Evolutionary conservation across 2,329 filamentous ascomycete genomes (phyloP).

Genomic region (Pyrenophora tritici-repentis): DNA sequence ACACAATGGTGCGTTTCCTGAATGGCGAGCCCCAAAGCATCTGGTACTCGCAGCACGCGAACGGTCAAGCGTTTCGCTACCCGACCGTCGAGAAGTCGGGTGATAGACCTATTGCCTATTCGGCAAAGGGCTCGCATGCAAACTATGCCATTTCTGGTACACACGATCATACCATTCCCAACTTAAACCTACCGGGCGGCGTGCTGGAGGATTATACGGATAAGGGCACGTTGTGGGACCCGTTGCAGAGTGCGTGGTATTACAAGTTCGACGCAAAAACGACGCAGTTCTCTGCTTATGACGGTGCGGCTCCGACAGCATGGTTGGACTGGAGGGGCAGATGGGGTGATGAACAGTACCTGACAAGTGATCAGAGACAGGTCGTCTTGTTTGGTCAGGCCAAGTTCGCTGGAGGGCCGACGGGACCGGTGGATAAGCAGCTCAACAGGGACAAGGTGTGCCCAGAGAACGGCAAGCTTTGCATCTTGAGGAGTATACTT

Average conservation of each 20-base stretch:
- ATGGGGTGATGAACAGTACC: slow-evolving; percentile 68
- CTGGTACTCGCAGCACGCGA: slow-evolving; percentile 67
- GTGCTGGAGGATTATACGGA: slow-evolving; percentile 60
- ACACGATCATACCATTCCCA: slow-evolving; percentile 68
- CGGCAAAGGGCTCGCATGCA: slow-evolving; percentile 66
- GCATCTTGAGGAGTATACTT: slow-evolving; percentile 51
- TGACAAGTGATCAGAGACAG: slow-evolving; percentile 57
- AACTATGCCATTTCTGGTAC: slow-evolving; percentile 64
- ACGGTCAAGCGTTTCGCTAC: slow-evolving; percentile 68
- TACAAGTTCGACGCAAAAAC: slow-evolving; percentile 57
- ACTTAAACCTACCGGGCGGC: slow-evolving; percentile 61
- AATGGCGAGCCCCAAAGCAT: slow-evolving; percentile 60
- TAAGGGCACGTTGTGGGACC: slow-evolving; percentile 64
- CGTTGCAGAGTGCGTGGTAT: slow-evolving; percentile 59
- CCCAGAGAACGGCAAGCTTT: slow-evolving; percentile 55
- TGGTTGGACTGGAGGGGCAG: slow-evolving; percentile 63
- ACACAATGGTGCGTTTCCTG: slow-evolving; percentile 69
- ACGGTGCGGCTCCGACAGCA: slow-evolving; percentile 54
- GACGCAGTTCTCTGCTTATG: slow-evolving; percentile 55
- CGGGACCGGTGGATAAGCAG: slow-evolving; percentile 65
- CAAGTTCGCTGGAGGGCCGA: slow-evolving; percentile 63
- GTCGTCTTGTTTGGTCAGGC: slow-evolving; percentile 50
- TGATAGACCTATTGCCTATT: slow-evolving; percentile 61
- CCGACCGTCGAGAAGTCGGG: slow-evolving; percentile 58
- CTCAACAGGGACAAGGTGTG: slow-evolving; percentile 62